Percentiles rank a stretch among this genome's conserved stretches.
phyloP scores from a whole-genome alignment of 148 eudicot genomes.

The Rhododendron vialii region DNA sequence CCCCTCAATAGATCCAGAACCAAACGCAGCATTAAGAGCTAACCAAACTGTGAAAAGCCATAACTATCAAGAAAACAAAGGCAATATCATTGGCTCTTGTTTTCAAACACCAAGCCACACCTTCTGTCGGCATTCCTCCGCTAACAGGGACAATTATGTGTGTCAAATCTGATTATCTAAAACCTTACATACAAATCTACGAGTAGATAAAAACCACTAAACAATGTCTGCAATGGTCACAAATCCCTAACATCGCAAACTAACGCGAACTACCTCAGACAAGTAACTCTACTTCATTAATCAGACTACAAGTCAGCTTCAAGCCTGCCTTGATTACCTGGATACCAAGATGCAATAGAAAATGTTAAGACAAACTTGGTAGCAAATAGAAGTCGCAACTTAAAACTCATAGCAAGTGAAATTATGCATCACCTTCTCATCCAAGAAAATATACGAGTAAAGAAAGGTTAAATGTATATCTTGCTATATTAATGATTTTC shows the following conservation, averaged over 20 bases:
- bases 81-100: not conserved
- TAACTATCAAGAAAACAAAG: not conserved
- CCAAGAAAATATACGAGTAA: not conserved
- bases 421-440: not conserved
- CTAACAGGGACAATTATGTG: not conserved
- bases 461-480: not conserved
- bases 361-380: not conserved
- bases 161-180: not conserved
- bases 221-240: not conserved
- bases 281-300: not conserved
- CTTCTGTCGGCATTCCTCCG: not conserved
- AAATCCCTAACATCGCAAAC: slow-evolving; percentile 3
- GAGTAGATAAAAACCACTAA: not conserved
- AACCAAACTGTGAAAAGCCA: not conserved
- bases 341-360: not conserved
- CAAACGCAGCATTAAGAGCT: not conserved
- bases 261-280: not conserved
- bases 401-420: not conserved
- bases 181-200: not conserved
- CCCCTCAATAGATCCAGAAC: not conserved
- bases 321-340: slow-evolving; percentile 11
- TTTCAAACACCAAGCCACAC: not conserved
- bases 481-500: not conserved
- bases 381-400: not conserved
- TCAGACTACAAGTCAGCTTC: slow-evolving; percentile 13